Conservation (phyloP, 345 rosid genomes). For the Arabis alpina region DNA sequence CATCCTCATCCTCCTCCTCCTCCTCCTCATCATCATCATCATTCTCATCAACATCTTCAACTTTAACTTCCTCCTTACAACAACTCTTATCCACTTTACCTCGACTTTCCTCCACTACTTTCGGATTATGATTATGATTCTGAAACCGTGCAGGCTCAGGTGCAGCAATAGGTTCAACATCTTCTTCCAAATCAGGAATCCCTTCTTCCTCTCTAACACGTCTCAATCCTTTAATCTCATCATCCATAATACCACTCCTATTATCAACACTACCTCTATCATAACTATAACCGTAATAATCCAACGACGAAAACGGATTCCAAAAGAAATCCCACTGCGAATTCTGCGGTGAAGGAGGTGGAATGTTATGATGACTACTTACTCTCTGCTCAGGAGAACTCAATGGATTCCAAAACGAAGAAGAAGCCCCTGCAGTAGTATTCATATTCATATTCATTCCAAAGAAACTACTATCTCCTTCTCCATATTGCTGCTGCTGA, state of each 20-base stretch:
- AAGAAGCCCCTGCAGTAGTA: conserved; percentile 32
- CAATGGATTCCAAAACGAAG: conserved; percentile 42
- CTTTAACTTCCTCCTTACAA: conserved; percentile 65
- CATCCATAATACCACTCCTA: conserved; percentile 56
- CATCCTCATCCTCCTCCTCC: conserved; percentile 49
- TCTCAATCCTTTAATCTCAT: conserved; percentile 78
- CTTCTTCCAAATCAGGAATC: conserved; percentile 89
- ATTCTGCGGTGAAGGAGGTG: conserved; percentile 86
- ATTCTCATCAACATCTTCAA: conserved; percentile 72
- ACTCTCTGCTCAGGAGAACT: conserved; percentile 48
- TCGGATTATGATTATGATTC: conserved; percentile 38
- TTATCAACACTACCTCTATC: conserved; percentile 63
- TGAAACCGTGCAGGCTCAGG: conserved; percentile 54
- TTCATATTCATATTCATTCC: conserved; percentile 55
- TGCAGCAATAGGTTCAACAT: conserved; percentile 52
- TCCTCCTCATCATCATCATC: conserved; percentile 48
- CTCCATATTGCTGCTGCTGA: conserved; percentile 54
- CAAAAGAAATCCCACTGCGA: conserved; percentile 97
- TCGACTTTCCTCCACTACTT: conserved; percentile 43
- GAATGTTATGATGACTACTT: conserved; percentile 59
- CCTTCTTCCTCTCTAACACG: conserved; percentile 98
- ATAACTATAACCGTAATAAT: conserved; percentile 70
- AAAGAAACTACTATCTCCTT: conserved; percentile 65
- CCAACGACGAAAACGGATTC: conserved; percentile 95
- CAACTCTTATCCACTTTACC: conserved; percentile 42